phyloP scores from a whole-genome alignment of 2,329 filamentous ascomycete genomes.

The Fusarium metavorans region DNA sequence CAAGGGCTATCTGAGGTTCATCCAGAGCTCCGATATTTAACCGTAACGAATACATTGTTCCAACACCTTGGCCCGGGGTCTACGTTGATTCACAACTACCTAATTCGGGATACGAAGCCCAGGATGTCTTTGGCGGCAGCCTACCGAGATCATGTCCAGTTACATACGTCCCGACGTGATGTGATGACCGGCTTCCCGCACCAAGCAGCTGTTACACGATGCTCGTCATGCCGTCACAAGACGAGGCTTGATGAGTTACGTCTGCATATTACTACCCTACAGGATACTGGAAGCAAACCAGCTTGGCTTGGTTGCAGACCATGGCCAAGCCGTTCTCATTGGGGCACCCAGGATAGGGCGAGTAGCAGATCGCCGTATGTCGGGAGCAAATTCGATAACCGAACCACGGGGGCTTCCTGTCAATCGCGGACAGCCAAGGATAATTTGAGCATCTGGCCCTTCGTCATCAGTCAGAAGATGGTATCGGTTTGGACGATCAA shows the following conservation, averaged over 20 bases:
- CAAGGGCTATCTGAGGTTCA: neutral
- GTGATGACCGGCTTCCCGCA: constrained; percentile 23
- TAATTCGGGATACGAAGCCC: constrained; percentile 40
- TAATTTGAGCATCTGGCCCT: neutral
- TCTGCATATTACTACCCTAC: constrained; percentile 8
- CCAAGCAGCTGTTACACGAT: constrained; percentile 29
- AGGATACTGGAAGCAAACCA: neutral
- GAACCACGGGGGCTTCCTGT: constrained; percentile 21
- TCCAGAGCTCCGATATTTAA: neutral
- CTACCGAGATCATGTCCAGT: constrained; percentile 23
- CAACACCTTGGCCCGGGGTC: neutral
- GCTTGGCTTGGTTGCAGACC: neutral
- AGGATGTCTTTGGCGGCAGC: constrained; percentile 24
- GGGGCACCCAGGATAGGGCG: neutral
- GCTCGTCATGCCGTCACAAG: constrained; percentile 6
- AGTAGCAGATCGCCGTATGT: neutral
- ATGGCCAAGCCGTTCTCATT: neutral
- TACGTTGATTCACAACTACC: neutral
- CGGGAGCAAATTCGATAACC: constrained; percentile 34
- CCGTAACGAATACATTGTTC: neutral
- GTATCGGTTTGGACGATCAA: constrained; percentile 36
- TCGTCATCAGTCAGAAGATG: constrained; percentile 7
- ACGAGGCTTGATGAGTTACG: neutral
- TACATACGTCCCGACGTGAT: constrained; percentile 11
- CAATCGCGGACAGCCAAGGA: neutral